phyloP scores from a whole-genome alignment of 2,329 filamentous ascomycete genomes.

The Teratosphaeriaceae sp. region DNA sequence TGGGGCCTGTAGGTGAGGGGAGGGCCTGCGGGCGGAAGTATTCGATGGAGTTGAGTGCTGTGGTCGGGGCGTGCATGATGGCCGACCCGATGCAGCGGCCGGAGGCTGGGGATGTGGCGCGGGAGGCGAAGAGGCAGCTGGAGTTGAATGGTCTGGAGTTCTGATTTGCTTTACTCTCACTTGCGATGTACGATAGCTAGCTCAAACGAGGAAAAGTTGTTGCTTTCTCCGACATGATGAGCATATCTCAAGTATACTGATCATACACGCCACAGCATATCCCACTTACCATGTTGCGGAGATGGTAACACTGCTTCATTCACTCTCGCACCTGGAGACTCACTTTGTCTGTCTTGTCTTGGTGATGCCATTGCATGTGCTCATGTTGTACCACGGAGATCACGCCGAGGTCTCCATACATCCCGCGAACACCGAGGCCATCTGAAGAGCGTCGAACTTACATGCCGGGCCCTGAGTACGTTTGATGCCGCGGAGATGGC shows the following conservation, averaged over 20 bases:
- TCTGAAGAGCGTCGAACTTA: too few relatives aligned
- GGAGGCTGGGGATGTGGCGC: background rate
- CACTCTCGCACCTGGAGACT: background rate
- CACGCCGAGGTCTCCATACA: background rate
- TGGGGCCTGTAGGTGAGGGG: constrained; percentile 1
- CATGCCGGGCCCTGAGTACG: too few relatives aligned
- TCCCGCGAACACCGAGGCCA: too few relatives aligned
- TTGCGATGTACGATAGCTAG: background rate
- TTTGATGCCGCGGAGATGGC: too few relatives aligned
- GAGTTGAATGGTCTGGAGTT: background rate
- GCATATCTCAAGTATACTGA: background rate
- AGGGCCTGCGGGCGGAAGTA: constrained; percentile 11
- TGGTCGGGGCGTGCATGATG: constrained; percentile 1
- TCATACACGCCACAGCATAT: background rate
- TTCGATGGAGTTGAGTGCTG: background rate
- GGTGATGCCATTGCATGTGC: background rate
- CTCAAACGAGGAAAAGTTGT: background rate
- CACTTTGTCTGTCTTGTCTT: background rate
- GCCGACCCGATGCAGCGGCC: constrained; percentile 1
- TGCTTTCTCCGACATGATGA: too few relatives aligned
- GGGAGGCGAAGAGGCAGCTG: background rate
- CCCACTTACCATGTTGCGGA: too few relatives aligned
- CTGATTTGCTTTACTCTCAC: background rate
- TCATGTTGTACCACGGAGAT: background rate
- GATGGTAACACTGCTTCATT: too few relatives aligned